A percentile compares a stretch with the other conserved stretches of the same genome.
phyloP scores from a whole-genome alignment of 1,139 yeast genomes.

The Candida albicans region DNA sequence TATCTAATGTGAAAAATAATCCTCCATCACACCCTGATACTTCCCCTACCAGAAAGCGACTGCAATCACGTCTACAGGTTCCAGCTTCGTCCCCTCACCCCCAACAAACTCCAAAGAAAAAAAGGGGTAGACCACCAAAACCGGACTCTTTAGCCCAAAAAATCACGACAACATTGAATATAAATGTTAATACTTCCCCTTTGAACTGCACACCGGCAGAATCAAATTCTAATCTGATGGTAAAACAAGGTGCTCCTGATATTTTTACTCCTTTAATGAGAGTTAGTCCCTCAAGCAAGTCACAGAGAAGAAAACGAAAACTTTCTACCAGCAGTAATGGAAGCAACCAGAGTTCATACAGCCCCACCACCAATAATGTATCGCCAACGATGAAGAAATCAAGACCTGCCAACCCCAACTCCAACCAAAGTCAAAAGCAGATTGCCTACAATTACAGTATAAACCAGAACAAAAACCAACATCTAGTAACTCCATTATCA shows the following conservation, averaged over 20 bases:
- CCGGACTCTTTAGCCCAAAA: slow-evolving; percentile 40
- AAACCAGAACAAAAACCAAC: neutral
- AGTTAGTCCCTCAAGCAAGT: slow-evolving; percentile 35
- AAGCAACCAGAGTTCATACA: neutral
- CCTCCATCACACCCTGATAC: slow-evolving; percentile 1
- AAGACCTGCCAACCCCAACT: slow-evolving; percentile 9
- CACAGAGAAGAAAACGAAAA: slow-evolving; percentile 18
- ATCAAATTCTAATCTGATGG: slow-evolving; percentile 39
- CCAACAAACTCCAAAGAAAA: slow-evolving; percentile 32
- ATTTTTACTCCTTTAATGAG: slow-evolving; percentile 49
- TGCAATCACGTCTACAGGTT: too few species aligned
- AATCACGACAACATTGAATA: slow-evolving; percentile 45
- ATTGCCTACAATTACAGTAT: neutral
- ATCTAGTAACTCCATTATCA: slow-evolving; percentile 25
- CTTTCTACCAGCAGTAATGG: slow-evolving; percentile 7
- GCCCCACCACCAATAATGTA: slow-evolving; percentile 3
- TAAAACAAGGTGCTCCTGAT: slow-evolving; percentile 47
- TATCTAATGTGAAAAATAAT: slow-evolving; percentile 1
- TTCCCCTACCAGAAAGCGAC: neutral
- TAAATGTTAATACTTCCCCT: slow-evolving; percentile 41
- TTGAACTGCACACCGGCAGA: slow-evolving; percentile 34
- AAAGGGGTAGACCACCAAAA: slow-evolving; percentile 52
- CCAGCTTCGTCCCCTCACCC: slow-evolving; percentile 1
- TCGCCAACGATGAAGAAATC: slow-evolving; percentile 16
- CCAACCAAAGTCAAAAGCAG: slow-evolving; percentile 10